Evolutionary conservation across 805 yeast genomes (phyloP), one percentile per base, ranked within the genome.

Genomic region (Maudiozyma bulderi): DNA sequence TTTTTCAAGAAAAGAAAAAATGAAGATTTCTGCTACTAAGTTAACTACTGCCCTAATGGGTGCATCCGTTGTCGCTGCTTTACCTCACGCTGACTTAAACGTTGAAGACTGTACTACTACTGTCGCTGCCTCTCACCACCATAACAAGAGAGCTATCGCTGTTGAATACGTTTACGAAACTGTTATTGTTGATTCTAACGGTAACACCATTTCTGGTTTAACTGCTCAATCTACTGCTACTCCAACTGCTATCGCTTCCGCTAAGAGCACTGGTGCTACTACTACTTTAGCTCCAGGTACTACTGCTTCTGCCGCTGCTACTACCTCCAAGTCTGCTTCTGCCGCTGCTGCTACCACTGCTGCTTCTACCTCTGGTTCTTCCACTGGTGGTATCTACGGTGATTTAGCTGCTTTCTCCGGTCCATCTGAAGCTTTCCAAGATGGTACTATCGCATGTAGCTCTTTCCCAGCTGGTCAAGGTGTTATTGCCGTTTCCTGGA

Each of bases 401-500:
- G 88, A 81, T 65, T 77, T 88, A 57, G 51, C 72, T 39, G 68
- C 75, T 52, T 86, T 72, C 71, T 57, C 70, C 9, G 72, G 66
- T 58, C 93, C 96, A 60, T 56, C 75, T 50, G 72, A 67, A 45
- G 69, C 71, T 45, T 91, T 93, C 58, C 56, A 61, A 51, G 95
- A 86, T 62, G 95, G 93, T 66, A 77, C 78, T 49, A 71, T 81
- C 64, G 61, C 75, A 42, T 86, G 95, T 74, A 70, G 75, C 51
- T 69, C 73, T 34, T 82, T 86, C 76, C 91, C 90, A 64, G 68
- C 80, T 15, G 87, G 86, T 50, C 77, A 82, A 62, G 90, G 90
- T 74, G 86, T 82, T 44, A 71, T 84, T 61, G 58, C 83, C 42
- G 71, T 83, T 40, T 75, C 74, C 60, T 75, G 82, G 78, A 58